Evolutionary conservation across 768 basidiomycete genomes (phyloP).

Genomic region (Kwoniella sp.): DNA sequence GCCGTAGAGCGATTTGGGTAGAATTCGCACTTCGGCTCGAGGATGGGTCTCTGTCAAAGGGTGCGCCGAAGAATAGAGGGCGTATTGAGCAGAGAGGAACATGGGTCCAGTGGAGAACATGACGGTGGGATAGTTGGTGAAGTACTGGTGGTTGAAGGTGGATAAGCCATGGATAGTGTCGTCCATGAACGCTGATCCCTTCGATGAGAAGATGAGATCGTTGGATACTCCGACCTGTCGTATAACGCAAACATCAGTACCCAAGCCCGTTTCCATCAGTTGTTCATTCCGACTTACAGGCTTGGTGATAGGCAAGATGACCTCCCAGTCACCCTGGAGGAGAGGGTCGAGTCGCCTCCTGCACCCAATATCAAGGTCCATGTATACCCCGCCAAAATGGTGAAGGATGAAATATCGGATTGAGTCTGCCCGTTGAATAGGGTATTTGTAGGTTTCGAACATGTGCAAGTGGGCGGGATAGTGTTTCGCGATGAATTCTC

Average conservation of each 20-base stretch:
- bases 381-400: constrained; percentile 90
- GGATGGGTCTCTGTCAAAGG: constrained; percentile 60
- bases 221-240: constrained; percentile 83
- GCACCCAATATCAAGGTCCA: constrained; percentile 97
- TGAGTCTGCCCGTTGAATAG: constrained; percentile 92
- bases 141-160: constrained; percentile 88
- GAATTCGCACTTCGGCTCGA: constrained; percentile 76
- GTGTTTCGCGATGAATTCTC: constrained; percentile 81
- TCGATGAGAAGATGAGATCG: constrained; percentile 91
- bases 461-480: constrained; percentile 94
- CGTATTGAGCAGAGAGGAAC: constrained; percentile 95
- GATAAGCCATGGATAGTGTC: constrained; percentile 89
- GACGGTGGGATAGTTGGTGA: constrained; percentile 97
- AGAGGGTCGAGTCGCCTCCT: constrained; percentile 81
- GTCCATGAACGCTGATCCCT: constrained; percentile 81
- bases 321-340: constrained; percentile 69
- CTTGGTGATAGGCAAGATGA: constrained; percentile 90
- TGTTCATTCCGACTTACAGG: constrained; percentile 64
- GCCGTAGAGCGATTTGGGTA: constrained; percentile 96
- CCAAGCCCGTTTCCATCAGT: too few relatives aligned
- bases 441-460: constrained; percentile 86
- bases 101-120: constrained; percentile 99
- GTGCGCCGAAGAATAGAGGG: constrained; percentile 65
- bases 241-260: neutral
- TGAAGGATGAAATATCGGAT: constrained; percentile 98